phyloP scores from a whole-genome alignment of 1,284 basidiomycete genomes.

The Hemileia vastatrix region DNA sequence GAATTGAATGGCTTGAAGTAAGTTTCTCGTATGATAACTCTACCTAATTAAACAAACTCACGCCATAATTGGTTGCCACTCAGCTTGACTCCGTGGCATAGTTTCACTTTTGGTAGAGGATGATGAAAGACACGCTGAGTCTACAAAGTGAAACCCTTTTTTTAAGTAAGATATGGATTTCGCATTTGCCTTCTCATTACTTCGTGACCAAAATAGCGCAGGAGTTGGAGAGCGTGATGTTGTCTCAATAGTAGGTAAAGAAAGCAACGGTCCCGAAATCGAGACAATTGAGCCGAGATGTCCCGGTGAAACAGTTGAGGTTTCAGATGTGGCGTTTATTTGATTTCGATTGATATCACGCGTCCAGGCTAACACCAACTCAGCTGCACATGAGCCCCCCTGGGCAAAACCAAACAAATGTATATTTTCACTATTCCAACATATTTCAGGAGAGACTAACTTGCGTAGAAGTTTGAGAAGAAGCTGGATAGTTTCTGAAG shows the following conservation, averaged over 20 bases:
- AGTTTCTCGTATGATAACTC: not conserved
- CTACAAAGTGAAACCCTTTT: constrained; percentile 6
- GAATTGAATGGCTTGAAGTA: not conserved
- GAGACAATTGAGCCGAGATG: constrained; percentile 58
- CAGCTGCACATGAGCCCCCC: constrained; percentile 68
- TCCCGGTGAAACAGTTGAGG: not conserved
- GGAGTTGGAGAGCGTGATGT: constrained; percentile 55
- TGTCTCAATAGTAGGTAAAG: constrained; percentile 57
- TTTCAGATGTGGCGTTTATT: constrained; percentile 22
- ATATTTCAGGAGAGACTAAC: constrained; percentile 50
- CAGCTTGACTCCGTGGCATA: constrained; percentile 7
- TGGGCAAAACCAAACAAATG: constrained; percentile 85
- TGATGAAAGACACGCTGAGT: not conserved
- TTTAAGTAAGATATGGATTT: constrained; percentile 2
- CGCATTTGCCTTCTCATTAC: constrained; percentile 2
- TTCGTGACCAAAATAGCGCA: constrained; percentile 9
- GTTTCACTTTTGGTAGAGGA: constrained; percentile 1
- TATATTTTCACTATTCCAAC: constrained; percentile 61
- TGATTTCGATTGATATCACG: constrained; percentile 43
- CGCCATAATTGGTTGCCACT: constrained; percentile 20
- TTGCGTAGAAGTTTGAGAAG: constrained; percentile 54
- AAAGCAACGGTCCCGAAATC: constrained; percentile 62
- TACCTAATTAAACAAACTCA: not conserved
- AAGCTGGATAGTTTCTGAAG: constrained; percentile 56
- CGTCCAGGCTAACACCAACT: constrained; percentile 55